A percentile compares a stretch with the other conserved stretches of the same genome.
phyloP scores from a whole-genome alignment of 2,329 filamentous ascomycete genomes.

The Aspergillus novofumigatus region DNA sequence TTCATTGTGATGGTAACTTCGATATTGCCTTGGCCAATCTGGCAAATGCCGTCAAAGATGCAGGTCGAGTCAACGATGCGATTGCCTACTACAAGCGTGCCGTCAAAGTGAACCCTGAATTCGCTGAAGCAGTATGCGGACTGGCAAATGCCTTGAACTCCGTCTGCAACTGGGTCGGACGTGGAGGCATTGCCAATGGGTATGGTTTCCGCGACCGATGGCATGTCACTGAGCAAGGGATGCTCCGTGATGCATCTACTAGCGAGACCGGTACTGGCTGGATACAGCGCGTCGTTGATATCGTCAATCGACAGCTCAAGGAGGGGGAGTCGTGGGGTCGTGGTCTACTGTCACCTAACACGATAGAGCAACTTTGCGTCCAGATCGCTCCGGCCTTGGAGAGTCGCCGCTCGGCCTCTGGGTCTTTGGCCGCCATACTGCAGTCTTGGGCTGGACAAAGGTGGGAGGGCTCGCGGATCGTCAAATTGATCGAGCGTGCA shows the following conservation, averaged over 20 bases:
- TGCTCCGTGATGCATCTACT: slow-evolving; percentile 69
- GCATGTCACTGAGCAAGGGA: slow-evolving; percentile 83
- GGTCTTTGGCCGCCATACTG: slow-evolving; percentile 35
- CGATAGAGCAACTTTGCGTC: slow-evolving; percentile 50
- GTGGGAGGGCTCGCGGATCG: slow-evolving; percentile 84
- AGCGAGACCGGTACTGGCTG: slow-evolving; percentile 67
- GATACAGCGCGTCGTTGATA: slow-evolving; percentile 84
- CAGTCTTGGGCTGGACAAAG: slow-evolving; percentile 65
- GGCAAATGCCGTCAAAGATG: slow-evolving; percentile 96
- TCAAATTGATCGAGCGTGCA: slow-evolving; percentile 79
- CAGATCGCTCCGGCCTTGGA: slow-evolving; percentile 41
- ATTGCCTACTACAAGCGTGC: slow-evolving; percentile 89
- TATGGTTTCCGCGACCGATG: slow-evolving; percentile 76
- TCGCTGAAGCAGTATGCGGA: slow-evolving; percentile 94
- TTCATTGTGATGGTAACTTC: slow-evolving; percentile 86
- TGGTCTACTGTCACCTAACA: slow-evolving; percentile 59
- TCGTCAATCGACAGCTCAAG: slow-evolving; percentile 80
- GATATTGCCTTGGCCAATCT: slow-evolving; percentile 96
- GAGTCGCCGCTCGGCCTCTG: slow-evolving; percentile 21
- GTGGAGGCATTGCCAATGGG: slow-evolving; percentile 77
- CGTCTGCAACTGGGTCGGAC: slow-evolving; percentile 88
- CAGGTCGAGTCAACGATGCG: slow-evolving; percentile 85
- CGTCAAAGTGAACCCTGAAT: slow-evolving; percentile 86
- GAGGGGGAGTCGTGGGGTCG: slow-evolving; percentile 85
- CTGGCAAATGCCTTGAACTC: slow-evolving; percentile 93